Evolutionary conservation across 1,139 yeast genomes (phyloP), one percentile per base, ranked within the genome.

Genomic region (Candida sanyaensis): DNA sequence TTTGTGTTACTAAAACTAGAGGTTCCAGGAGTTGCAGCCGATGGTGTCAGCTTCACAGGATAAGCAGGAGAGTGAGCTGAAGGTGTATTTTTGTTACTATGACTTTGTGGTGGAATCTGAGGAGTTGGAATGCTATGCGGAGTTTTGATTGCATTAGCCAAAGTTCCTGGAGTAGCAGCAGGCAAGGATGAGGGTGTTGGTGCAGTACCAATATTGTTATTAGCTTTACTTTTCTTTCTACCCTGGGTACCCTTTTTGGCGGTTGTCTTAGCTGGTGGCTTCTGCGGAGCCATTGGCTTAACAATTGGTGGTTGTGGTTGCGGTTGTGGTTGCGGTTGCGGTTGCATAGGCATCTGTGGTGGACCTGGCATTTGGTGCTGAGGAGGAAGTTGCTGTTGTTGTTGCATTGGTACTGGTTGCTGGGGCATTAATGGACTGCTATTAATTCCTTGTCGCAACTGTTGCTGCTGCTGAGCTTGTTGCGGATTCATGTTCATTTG

Each of bases 91-190:
- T 69, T 75, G 54, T 64, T 68, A 49, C 77, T 71, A 21, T 69
- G 72, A 12, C 63, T 50, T 36, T 61, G 64, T 4, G 64, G 63
- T 5, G 64, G 62, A 4, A 74, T 61, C 50, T 72, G 78, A 1
- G 80, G 80, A 0, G 80, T 75, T 4, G 76, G 66, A 9, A 73
- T 70, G 54, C 76, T 72, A 52, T 71, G 73, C 0, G 80, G 80
- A 0, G 80, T 75, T 51, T 73, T 74, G 54, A 74, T 69, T 17
- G 76, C 63, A 51, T 64, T 68, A 3, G 73, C 70, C 52, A 72
- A 58, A 1, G 77, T 58, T 0, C 75, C 77, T 1, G 80, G 80
- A 0, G 80, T 73, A 3, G 75, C 62, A 2, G 68, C 77, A 48
- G 59, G 64, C n/a, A 47, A 26, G 5, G 42, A 43, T 24, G 55